These are phyloP conservation scores for Candida sp. DNA, from an alignment of 1,139 yeast genomes.

Conservation along the genomic window DNA sequence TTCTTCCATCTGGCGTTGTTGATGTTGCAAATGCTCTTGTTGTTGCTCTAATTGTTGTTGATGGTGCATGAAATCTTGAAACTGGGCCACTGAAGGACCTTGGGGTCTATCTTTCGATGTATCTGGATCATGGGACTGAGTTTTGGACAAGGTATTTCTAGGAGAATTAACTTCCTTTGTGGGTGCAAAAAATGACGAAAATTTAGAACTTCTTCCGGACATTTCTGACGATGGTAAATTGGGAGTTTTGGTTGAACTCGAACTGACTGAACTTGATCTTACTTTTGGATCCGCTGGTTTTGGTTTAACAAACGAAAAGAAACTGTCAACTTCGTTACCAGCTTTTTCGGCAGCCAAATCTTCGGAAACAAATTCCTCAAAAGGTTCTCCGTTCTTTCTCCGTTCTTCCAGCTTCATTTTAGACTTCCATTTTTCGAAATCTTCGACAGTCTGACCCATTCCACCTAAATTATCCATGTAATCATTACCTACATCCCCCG, in stretches of 20 bases:
- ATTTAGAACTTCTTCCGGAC: conserved; percentile 35
- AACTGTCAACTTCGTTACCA: conserved; percentile 50
- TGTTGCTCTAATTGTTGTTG: neutral
- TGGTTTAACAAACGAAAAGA: conserved; percentile 46
- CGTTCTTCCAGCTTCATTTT: conserved; percentile 57
- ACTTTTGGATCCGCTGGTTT: conserved; percentile 12
- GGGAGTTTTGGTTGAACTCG: conserved; percentile 8
- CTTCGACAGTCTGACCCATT: conserved; percentile 62
- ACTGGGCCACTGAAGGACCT: conserved; percentile 2
- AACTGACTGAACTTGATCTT: conserved; percentile 7
- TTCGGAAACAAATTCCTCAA: conserved; percentile 20
- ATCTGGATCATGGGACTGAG: conserved; percentile 1
- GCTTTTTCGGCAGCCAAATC: conserved; percentile 16
- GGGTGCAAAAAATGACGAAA: conserved; percentile 42
- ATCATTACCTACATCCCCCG: conserved; percentile 29
- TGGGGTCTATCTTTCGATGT: conserved; percentile 2
- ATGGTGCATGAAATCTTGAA: neutral
- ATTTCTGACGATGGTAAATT: neutral
- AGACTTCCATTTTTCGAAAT: conserved; percentile 69
- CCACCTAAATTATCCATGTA: conserved; percentile 24
- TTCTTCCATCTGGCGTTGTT: conserved; percentile 1
- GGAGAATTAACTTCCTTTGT: conserved; percentile 7
- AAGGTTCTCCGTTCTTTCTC: conserved; percentile 45
- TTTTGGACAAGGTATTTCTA: neutral
- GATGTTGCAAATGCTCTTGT: neutral